Conservation (phyloP, 2,329 filamentous ascomycete genomes). For the Gnomoniopsis smithogilvyi region DNA sequence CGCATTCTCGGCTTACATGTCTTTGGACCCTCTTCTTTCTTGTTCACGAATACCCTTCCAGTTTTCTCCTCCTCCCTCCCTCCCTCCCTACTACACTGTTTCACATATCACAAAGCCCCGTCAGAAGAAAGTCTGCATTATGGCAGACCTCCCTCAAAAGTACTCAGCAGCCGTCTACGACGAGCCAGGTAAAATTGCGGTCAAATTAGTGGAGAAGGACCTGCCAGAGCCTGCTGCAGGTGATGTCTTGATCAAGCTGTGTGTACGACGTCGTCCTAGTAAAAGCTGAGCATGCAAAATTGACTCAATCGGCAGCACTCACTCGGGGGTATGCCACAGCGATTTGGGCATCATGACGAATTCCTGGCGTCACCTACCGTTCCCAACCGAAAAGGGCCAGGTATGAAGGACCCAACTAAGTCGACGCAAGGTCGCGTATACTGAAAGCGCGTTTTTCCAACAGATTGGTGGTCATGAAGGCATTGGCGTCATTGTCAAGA, state of each 20-base stretch:
- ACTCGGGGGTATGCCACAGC: constrained; percentile 21
- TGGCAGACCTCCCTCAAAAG: constrained; percentile 12
- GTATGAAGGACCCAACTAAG: neutral
- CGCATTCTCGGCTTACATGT: no score
- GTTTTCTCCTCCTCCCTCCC: no score
- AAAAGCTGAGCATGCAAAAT: neutral
- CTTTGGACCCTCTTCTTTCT: no score
- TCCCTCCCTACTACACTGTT: no score
- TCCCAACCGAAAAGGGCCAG: constrained; percentile 17
- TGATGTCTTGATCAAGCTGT: constrained; percentile 17
- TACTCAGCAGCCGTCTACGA: constrained; percentile 14
- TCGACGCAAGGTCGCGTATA: neutral
- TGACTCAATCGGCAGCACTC: constrained; percentile 14
- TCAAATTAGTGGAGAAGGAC: constrained; percentile 15
- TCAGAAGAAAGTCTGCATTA: neutral
- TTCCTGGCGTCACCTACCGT: constrained; percentile 14
- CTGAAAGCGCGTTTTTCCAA: constrained; percentile 25
- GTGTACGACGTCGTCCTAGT: neutral
- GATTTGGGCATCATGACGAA: constrained; percentile 20
- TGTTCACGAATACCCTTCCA: no score
- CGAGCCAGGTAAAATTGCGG: constrained; percentile 14
- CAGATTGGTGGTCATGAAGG: constrained; percentile 63
- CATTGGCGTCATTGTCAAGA: constrained; percentile 61
- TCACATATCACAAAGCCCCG: neutral
- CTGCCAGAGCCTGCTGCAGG: constrained; percentile 12